Evolutionary conservation across 164 flowering plant genomes (phyloP).

Genomic region (Macadamia integrifolia): DNA sequence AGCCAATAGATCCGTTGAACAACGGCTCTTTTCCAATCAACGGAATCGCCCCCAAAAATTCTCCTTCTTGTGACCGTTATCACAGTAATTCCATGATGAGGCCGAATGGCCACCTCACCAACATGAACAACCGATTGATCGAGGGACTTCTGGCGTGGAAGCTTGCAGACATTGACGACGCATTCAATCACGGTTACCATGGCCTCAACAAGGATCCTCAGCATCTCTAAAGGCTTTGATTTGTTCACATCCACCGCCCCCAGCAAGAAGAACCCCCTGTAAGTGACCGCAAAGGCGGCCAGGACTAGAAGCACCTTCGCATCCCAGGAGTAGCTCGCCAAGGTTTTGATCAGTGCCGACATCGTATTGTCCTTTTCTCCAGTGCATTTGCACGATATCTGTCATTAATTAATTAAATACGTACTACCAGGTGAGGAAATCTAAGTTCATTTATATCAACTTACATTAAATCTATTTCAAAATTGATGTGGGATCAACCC

Average conservation of each 20-base stretch:
- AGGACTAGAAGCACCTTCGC: slow-evolving; percentile 59
- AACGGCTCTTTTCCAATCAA: no score
- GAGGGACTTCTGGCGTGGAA: slow-evolving; percentile 28
- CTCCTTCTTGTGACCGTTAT: no score
- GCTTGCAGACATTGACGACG: slow-evolving; percentile 41
- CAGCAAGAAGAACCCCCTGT: slow-evolving; percentile 60
- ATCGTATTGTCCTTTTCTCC: slow-evolving; percentile 32
- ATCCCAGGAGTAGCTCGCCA: slow-evolving; percentile 58
- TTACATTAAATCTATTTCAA: no score
- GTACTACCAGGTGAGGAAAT: no score
- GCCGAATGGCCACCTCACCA: no score
- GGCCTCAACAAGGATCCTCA: slow-evolving; percentile 35
- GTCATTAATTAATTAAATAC: no score
- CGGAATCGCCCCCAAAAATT: no score
- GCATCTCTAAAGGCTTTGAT: slow-evolving; percentile 19
- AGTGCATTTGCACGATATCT: slow-evolving; percentile 38
- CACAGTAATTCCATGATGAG: no score
- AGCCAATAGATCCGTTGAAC: no score
- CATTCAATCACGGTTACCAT: slow-evolving; percentile 41
- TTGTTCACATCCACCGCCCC: slow-evolving; percentile 42
- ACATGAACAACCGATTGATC: slow-evolving; percentile 34
- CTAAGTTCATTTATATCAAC: no score
- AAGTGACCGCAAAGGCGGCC: slow-evolving; percentile 56
- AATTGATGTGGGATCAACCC: no score
- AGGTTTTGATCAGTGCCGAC: slow-evolving; percentile 45